Evolutionary conservation across 2,329 filamentous ascomycete species (phyloP).

Genomic region (Pseudocercospora musae): DNA sequence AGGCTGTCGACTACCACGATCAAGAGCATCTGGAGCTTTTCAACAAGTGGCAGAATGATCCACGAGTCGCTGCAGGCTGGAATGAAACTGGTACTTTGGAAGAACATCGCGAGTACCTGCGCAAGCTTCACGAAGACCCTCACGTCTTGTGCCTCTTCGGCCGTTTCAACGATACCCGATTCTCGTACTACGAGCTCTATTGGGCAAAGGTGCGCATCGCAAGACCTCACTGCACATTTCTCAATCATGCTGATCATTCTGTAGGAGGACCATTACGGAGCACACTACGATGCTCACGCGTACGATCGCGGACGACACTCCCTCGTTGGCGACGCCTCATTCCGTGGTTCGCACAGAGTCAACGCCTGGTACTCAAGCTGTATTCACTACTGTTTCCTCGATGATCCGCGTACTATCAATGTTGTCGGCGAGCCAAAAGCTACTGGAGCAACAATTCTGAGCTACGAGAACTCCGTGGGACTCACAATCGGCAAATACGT

Average conservation of each 20-base stretch:
- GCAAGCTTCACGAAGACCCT: constrained; percentile 65
- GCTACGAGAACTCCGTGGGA: constrained; percentile 71
- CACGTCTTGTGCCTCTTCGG: constrained; percentile 69
- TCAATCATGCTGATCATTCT: constrained; percentile 29
- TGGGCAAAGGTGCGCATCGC: constrained; percentile 59
- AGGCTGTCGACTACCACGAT: constrained; percentile 65
- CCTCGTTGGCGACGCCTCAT: constrained; percentile 55
- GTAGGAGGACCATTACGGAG: constrained; percentile 56
- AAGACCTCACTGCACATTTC: constrained; percentile 17
- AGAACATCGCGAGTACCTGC: constrained; percentile 69
- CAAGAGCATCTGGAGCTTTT: constrained; percentile 65
- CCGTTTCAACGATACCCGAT: constrained; percentile 65
- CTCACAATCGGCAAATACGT: constrained; percentile 60
- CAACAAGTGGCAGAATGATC: constrained; percentile 79
- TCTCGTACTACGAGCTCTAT: constrained; percentile 77
- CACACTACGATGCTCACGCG: constrained; percentile 54
- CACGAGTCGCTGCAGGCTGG: constrained; percentile 74
- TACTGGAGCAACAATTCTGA: constrained; percentile 65
- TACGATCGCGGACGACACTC: constrained; percentile 61
- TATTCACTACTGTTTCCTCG: constrained; percentile 59
- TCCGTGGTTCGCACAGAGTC: constrained; percentile 54
- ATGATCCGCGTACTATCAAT: constrained; percentile 54
- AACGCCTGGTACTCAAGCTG: constrained; percentile 57
- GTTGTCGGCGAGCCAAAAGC: constrained; percentile 68
- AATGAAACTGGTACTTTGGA: constrained; percentile 73